phyloP scores from a whole-genome alignment of 2,329 filamentous ascomycete genomes.

The Cordyceps farinosa region DNA sequence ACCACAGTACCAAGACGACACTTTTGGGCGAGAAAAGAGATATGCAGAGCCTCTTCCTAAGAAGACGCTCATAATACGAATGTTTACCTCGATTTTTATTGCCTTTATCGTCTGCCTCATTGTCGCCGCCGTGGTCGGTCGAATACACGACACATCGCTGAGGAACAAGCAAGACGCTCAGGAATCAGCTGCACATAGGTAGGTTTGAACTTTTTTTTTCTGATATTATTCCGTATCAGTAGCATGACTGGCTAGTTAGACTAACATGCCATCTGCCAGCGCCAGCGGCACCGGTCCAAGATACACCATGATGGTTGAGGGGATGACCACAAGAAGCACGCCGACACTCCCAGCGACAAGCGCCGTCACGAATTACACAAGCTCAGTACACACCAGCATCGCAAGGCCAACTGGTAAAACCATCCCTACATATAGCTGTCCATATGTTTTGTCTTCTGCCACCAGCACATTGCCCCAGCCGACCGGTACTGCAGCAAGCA shows the following conservation, averaged over 20 bases:
- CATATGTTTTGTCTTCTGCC: not conserved
- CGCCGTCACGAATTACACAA: not conserved
- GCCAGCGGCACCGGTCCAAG: constrained; percentile 3
- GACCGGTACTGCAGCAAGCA: not conserved
- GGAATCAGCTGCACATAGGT: not conserved
- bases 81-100: constrained; percentile 14
- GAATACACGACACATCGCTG: constrained; percentile 13
- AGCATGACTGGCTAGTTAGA: not conserved
- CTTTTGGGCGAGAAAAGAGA: not conserved
- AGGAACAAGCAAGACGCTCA: not conserved
- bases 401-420: not conserved
- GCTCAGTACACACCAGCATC: not conserved
- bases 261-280: not conserved
- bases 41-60: not conserved
- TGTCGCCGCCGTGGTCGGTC: constrained; percentile 15
- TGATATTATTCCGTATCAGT: not conserved
- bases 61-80: constrained; percentile 9
- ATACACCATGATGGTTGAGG: not conserved
- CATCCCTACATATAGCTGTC: constrained; percentile 6
- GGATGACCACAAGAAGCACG: not conserved
- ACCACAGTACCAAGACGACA: constrained; percentile 7
- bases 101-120: constrained; percentile 17
- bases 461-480: not conserved
- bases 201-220: not conserved
- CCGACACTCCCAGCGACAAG: not conserved